A percentile compares a stretch with the other conserved stretches of the same genome.
phyloP scores from a whole-genome alignment of 192 early-diverging fungal genomes.

The Podila clonocystis region DNA sequence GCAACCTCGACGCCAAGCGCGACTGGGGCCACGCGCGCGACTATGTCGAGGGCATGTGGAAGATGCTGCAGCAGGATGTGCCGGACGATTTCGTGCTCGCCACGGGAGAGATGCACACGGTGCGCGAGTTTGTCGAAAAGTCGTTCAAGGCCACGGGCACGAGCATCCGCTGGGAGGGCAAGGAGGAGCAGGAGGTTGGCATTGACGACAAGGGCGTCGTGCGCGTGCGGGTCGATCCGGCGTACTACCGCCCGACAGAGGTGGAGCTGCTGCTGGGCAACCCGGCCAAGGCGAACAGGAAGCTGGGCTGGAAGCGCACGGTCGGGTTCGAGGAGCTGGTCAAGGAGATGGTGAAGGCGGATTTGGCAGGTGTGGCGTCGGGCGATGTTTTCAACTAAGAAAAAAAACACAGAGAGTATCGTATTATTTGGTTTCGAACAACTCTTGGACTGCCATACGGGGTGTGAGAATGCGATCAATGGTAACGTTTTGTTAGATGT shows the following conservation, averaged over 20 bases:
- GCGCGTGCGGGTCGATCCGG: conserved; percentile 72
- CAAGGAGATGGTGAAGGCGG: conserved; percentile 72
- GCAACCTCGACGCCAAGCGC: conserved; percentile 82
- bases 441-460: neutral
- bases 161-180: conserved; percentile 74
- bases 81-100: conserved; percentile 82
- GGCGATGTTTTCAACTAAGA: conserved; percentile 38
- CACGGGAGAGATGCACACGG: conserved; percentile 84
- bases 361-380: conserved; percentile 57
- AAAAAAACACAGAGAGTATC: too few species aligned
- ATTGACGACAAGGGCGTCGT: conserved; percentile 62
- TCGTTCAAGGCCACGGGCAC: conserved; percentile 70
- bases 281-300: conserved; percentile 73
- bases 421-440: neutral
- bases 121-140: conserved; percentile 80
- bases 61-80: conserved; percentile 80
- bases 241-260: conserved; percentile 85
- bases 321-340: conserved; percentile 76
- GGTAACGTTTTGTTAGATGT: too few species aligned
- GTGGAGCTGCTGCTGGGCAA: conserved; percentile 80
- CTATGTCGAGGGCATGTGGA: conserved; percentile 85
- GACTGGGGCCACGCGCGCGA: conserved; percentile 87
- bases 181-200: conserved; percentile 69
- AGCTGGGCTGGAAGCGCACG: conserved; percentile 74
- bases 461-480: too few species aligned